Evolutionary conservation across 805 yeast species (phyloP), one percentile per base, ranked within the genome.

Genomic region (Allodekkera sacchari): DNA sequence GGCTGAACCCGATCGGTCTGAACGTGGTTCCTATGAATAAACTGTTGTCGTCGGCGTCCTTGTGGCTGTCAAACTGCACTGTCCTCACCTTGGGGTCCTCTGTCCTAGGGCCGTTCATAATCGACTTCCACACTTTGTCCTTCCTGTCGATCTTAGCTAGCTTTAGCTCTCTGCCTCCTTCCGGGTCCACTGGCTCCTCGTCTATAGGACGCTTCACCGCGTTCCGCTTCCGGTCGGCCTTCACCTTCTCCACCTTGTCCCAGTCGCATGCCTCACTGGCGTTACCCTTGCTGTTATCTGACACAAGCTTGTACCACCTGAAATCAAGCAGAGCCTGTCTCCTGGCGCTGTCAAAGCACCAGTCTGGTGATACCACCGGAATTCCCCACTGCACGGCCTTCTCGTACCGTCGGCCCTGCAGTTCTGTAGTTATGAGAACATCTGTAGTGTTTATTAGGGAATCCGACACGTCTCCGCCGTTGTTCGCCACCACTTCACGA

Each of bases 281-380:
- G n/a, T 41, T 32, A 7, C 47, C 49, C 16, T 36, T 37, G 4
- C 42, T 42, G 29, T 25, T 46, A 34, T 33, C 48, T 28, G 38
- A 33, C 1, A 25, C 20, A 15, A 68, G 38, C n/a, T 44, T 38
- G 38, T 71, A 72, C 42, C 61, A 67, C 7, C 48, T 47, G 12
- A 51, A 44, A 28, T 54, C 57, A 19, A 71, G 44, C 13, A 64
- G 49, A 1, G 69, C 67, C 1, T 64, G 65, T 34, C 77, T 55
- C 25, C 59, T 53, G 6, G 63, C 39, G 22, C 68, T 59, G 45
- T 72, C 74, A 30, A 53, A 56, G 15, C 72, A 55, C 71, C 72
- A 71, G 17, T 65, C 54, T 0, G 77, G 76, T 38, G 68, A 67
- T n/a, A 72, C 67, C 10, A 66, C 66, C 2, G 74, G 70, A n/a